Base-by-base conservation (phyloP, 1,139 yeast genomes). In the Zygosaccharomyces sapae region DNA sequence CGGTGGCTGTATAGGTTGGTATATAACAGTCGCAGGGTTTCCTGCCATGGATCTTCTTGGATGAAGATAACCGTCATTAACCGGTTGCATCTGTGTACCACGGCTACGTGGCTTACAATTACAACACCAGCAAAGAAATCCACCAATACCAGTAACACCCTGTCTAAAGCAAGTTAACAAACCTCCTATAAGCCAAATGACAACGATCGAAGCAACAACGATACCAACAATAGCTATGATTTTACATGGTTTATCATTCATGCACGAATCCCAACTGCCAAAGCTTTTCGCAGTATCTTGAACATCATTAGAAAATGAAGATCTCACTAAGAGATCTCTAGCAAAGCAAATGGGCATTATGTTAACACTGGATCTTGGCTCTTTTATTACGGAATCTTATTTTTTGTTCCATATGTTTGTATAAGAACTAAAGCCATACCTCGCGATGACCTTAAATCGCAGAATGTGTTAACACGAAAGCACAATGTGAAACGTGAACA, bases 151-250 rank as follows among this genome's bases (percentile, higher is more conserved):
- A 4, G 64, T 59, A 19, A 66, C 68, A 35, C 78, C 79, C 39
- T 61, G 65, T 50, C 71, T 70, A 41, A 68, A 46, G 50, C 76
- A 72, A 34, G 75, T 65, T 31, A 73, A 48, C 5, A 75, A 40
- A 1, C 69, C 68, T 19, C 72, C 68, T 4, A 74, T 40, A 2
- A 74, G 44, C 73, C 77, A 72, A 8, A 74, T 20, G 1, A 57
- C 59, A 1, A 69, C 51, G 1, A 71, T 42, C 1, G 63, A 71
- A 0, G 81, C 92, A 9, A 86, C 58, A 0, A 74, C 79, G 1
- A 86, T 83, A 4, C 85, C 81, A n/a, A 85, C 84, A 42, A 86
- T 86, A 7, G 86, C 90, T 16, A 83, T 77, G 52, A 85, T 77
- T 62, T 86, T 86, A 67, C 96, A 86, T 34, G 81, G 73, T 34